phyloP scores from a whole-genome alignment of 345 rosid species.

The Pugionium cornutum region DNA sequence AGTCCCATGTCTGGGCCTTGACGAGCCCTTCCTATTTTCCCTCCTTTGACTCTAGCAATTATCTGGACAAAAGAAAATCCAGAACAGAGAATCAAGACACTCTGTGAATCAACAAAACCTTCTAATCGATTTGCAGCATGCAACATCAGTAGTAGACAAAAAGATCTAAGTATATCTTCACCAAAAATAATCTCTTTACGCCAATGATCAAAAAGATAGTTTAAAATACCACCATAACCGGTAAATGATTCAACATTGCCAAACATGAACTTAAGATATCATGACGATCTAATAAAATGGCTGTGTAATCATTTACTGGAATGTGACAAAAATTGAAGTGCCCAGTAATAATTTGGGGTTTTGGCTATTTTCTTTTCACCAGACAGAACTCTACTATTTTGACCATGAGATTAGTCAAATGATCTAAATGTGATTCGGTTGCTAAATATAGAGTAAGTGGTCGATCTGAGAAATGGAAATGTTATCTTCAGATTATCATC shows the following conservation, averaged over 20 bases:
- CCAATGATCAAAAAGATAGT: neutral
- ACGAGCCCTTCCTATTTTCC: constrained; percentile 64
- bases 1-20: constrained; percentile 77
- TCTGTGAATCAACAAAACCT: constrained; percentile 6
- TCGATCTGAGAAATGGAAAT: neutral
- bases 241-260: constrained; percentile 16
- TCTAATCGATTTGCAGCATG: neutral
- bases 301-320: too few relatives aligned
- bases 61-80: constrained; percentile 44
- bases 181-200: neutral
- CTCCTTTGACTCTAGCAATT: constrained; percentile 72
- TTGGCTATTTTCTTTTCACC: neutral
- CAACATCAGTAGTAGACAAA: neutral
- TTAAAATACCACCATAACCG: neutral
- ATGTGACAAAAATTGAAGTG: too few relatives aligned
- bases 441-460: neutral
- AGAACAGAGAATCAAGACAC: constrained; percentile 1
- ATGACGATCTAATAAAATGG: too few relatives aligned
- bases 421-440: constrained; percentile 7
- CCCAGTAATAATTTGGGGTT: neutral
- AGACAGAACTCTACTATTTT: neutral
- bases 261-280: neutral
- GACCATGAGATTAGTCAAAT: neutral
- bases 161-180: neutral
- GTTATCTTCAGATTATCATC: neutral